Conservation (phyloP, 1,284 basidiomycete genomes). For the Ceratobasidium sp. region DNA sequence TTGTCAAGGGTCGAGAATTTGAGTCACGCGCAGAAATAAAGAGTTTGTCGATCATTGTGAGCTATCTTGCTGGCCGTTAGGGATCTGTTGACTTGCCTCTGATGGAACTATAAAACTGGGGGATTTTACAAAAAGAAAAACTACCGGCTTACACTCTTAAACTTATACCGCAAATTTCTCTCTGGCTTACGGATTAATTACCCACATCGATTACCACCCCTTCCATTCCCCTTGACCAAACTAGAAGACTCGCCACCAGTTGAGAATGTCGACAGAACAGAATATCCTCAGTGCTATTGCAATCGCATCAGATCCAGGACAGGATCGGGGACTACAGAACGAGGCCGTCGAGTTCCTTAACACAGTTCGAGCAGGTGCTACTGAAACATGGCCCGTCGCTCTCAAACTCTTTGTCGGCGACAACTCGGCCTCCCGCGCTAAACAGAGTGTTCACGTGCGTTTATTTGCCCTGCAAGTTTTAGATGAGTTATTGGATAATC, state of each 20-base stretch:
- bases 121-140: slow-evolving; percentile 26
- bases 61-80: slow-evolving; percentile 26
- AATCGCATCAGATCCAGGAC: slow-evolving; percentile 80
- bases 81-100: slow-evolving; percentile 8
- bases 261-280: slow-evolving; percentile 45
- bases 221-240: not conserved
- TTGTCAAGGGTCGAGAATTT: slow-evolving; percentile 31
- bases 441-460: slow-evolving; percentile 74
- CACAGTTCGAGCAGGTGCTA: slow-evolving; percentile 71
- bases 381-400: slow-evolving; percentile 77
- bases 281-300: slow-evolving; percentile 81
- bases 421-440: slow-evolving; percentile 62
- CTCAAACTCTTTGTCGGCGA: slow-evolving; percentile 73
- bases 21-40: slow-evolving; percentile 38
- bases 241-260: not conserved
- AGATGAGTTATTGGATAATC: slow-evolving; percentile 83
- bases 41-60: slow-evolving; percentile 26
- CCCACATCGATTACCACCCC: not conserved
- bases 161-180: slow-evolving; percentile 20
- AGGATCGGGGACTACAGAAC: slow-evolving; percentile 63
- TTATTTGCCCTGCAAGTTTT: slow-evolving; percentile 86
- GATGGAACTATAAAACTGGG: slow-evolving; percentile 30
- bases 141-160: slow-evolving; percentile 5
- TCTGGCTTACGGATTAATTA: slow-evolving; percentile 34
- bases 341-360: slow-evolving; percentile 83